Conservation (phyloP, 345 rosid genomes). For the Cochlearia excelsa region DNA sequence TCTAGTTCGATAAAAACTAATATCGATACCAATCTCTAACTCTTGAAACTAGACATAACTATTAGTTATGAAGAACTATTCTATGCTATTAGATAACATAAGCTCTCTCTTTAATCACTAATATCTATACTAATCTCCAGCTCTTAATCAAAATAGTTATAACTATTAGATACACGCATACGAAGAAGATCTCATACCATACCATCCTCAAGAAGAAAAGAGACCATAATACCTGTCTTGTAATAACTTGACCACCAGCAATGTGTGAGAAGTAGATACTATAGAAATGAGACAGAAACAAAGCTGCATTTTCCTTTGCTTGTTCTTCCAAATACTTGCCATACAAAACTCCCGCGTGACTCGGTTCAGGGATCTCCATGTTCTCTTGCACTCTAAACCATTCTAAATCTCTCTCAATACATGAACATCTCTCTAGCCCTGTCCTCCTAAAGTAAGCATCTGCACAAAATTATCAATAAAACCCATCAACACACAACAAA, state of each 20-base stretch:
- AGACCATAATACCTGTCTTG: slow-evolving; percentile 46
- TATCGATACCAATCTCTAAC: neutral
- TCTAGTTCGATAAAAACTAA: neutral
- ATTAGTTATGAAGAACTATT: too few species aligned
- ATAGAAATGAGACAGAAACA: slow-evolving; percentile 84
- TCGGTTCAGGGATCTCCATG: slow-evolving; percentile 56
- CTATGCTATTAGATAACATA: too few species aligned
- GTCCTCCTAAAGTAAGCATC: slow-evolving; percentile 87
- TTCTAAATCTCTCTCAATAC: slow-evolving; percentile 64
- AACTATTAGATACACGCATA: too few species aligned
- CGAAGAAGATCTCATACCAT: too few species aligned
- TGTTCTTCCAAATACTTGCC: slow-evolving; percentile 66
- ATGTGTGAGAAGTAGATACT: slow-evolving; percentile 85
- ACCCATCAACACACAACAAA: neutral
- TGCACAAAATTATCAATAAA: slow-evolving; percentile 22
- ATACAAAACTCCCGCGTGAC: slow-evolving; percentile 60
- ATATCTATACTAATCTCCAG: too few species aligned
- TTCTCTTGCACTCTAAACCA: slow-evolving; percentile 50
- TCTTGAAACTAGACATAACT: neutral
- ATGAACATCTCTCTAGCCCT: slow-evolving; percentile 68
- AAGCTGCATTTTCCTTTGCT: slow-evolving; percentile 65
- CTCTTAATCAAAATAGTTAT: too few species aligned
- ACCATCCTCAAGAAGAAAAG: slow-evolving; percentile 3
- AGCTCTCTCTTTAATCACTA: too few species aligned
- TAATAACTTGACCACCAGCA: slow-evolving; percentile 81